These are phyloP conservation scores for Rutstroemia sp. DNA, from an alignment of 2,329 filamentous ascomycete species.

Conservation along the genomic window DNA sequence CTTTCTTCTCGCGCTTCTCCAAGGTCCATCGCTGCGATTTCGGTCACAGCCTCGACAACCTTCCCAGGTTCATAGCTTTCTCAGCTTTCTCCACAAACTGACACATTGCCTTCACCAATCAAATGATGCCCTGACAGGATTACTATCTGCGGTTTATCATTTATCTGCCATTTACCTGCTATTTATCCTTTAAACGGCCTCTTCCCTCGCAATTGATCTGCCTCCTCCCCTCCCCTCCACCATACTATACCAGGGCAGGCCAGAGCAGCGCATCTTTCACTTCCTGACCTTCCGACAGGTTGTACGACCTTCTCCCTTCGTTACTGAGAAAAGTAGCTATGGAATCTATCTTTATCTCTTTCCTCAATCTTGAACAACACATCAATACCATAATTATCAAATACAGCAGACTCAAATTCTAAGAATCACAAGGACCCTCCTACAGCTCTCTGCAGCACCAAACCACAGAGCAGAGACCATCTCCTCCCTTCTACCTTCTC, in stretches of 20 bases:
- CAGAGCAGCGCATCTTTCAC: not conserved
- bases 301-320: not conserved
- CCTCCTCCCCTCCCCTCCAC: slow-evolving; percentile 1
- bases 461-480: not conserved
- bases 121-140: not conserved
- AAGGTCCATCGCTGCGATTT: too few species aligned
- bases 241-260: not conserved
- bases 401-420: not conserved
- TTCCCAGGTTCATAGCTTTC: not conserved
- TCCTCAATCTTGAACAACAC: slow-evolving; percentile 4
- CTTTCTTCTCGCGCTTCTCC: too few species aligned
- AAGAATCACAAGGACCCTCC: not conserved
- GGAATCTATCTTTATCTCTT: slow-evolving; percentile 2
- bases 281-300: not conserved
- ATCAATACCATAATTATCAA: slow-evolving; percentile 4
- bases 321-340: not conserved
- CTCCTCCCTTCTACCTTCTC: not conserved
- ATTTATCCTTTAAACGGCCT: not conserved
- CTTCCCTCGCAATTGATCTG: not conserved
- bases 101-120: slow-evolving; percentile 6
- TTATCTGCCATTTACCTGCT: not conserved
- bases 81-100: slow-evolving; percentile 8
- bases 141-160: not conserved
- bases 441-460: not conserved
- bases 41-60: too few species aligned